A percentile compares a stretch with the other conserved stretches of the same genome.
These are phyloP conservation scores for Pseudomonodictys pantanalensis DNA, from an alignment of 495 filamentous ascomycete genomes.

Conservation along the genomic window DNA sequence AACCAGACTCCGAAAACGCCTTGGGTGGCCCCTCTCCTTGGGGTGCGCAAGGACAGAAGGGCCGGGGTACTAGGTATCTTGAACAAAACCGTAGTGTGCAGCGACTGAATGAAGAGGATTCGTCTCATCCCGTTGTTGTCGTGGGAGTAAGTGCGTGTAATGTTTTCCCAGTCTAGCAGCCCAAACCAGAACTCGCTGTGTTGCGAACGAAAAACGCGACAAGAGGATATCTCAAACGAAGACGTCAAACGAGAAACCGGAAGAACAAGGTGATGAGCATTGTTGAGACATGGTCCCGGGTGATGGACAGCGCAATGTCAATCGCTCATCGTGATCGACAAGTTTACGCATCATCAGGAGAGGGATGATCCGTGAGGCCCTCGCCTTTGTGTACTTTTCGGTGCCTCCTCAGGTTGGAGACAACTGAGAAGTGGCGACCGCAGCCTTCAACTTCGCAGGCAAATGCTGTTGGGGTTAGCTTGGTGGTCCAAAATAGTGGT, in stretches of 20 bases:
- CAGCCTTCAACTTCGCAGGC: constrained; percentile 93
- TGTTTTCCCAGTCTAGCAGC: constrained; percentile 27
- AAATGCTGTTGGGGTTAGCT: constrained; percentile 65
- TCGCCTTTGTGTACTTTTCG: constrained; percentile 96
- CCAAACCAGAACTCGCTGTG: constrained; percentile 12
- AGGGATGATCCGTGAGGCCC: constrained; percentile 45
- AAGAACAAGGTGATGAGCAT: constrained; percentile 6
- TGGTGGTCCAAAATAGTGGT: constrained; percentile 1
- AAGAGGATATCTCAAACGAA: constrained; percentile 34
- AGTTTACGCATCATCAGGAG: constrained; percentile 37
- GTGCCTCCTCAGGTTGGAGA: constrained; percentile 92
- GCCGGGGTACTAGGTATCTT: neutral
- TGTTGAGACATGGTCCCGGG: neutral
- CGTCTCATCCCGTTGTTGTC: constrained; percentile 20
- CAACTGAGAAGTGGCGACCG: constrained; percentile 94
- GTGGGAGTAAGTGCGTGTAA: too few species aligned
- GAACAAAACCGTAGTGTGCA: constrained; percentile 7
- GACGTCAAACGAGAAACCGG: constrained; percentile 14
- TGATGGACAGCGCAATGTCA: neutral
- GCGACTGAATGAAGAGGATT: constrained; percentile 25
- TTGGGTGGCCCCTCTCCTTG: neutral
- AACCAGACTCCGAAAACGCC: constrained; percentile 11
- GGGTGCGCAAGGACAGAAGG: neutral
- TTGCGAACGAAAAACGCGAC: constrained; percentile 29
- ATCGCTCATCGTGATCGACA: constrained; percentile 3